Conservation (phyloP, 2,329 filamentous ascomycete species). For the Cyclaneusma minus region DNA sequence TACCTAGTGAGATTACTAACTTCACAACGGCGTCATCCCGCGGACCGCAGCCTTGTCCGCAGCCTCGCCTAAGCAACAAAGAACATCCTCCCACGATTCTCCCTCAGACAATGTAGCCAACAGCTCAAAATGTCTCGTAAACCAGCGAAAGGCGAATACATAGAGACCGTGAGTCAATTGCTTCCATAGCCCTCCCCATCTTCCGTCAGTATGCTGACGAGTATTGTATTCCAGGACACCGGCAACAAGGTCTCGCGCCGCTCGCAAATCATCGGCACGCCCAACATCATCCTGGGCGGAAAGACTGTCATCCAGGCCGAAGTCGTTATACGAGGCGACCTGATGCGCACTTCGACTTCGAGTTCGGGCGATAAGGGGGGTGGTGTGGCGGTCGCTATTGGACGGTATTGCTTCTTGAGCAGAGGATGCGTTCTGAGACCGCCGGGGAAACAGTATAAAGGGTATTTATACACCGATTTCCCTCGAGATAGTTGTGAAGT, state of each 20-base stretch:
- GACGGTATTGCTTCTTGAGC: slow-evolving; percentile 80
- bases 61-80: too few species aligned
- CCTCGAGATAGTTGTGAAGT: not conserved
- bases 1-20: too few species aligned
- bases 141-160: slow-evolving; percentile 77
- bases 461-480: slow-evolving; percentile 24
- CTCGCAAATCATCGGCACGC: slow-evolving; percentile 81
- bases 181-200: not conserved
- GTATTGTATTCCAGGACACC: slow-evolving; percentile 50
- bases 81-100: too few species aligned
- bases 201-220: not conserved
- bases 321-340: slow-evolving; percentile 83
- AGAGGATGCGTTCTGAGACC: slow-evolving; percentile 66
- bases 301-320: slow-evolving; percentile 94
- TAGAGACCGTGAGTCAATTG: slow-evolving; percentile 64
- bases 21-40: too few species aligned
- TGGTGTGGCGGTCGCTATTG: slow-evolving; percentile 61
- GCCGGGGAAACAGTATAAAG: slow-evolving; percentile 68
- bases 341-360: slow-evolving; percentile 42
- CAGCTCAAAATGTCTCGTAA: slow-evolving; percentile 80
- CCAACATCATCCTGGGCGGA: slow-evolving; percentile 94
- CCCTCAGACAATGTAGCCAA: slow-evolving; percentile 8
- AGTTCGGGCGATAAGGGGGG: slow-evolving; percentile 16
- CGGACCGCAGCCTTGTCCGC: too few species aligned
- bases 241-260: slow-evolving; percentile 97